Conservation (phyloP, 1,284 basidiomycete species). For the Tetrapyrgos nigripes region DNA sequence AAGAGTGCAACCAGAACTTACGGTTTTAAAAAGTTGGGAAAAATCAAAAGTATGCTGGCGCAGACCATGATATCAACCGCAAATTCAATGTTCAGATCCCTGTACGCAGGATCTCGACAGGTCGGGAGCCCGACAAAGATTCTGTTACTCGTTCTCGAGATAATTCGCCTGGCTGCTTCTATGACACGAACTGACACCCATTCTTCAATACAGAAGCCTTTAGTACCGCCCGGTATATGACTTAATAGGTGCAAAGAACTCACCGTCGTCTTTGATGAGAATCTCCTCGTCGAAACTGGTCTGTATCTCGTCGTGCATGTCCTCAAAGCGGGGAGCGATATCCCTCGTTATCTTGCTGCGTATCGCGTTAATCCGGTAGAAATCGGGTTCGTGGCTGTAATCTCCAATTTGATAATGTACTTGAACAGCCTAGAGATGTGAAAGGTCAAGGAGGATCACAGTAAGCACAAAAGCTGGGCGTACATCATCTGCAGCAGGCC, state of each 20-base stretch:
- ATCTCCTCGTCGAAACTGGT: conserved; percentile 38
- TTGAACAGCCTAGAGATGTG: conserved; percentile 24
- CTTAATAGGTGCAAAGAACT: conserved; percentile 8
- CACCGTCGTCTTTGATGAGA: conserved; percentile 27
- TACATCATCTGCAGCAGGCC: conserved; percentile 32
- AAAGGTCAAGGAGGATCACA: too few relatives aligned
- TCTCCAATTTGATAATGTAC: conserved; percentile 33
- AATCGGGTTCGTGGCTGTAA: conserved; percentile 23
- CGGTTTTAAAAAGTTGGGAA: conserved; percentile 10
- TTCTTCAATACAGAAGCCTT: conserved; percentile 4
- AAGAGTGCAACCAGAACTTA: conserved; percentile 3
- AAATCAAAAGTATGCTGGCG: neutral
- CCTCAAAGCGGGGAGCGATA: conserved; percentile 39
- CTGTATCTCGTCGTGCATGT: conserved; percentile 44
- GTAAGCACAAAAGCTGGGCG: neutral
- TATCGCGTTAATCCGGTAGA: conserved; percentile 27
- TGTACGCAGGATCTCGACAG: conserved; percentile 24
- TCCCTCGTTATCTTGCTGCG: conserved; percentile 41
- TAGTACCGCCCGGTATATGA: neutral
- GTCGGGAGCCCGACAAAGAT: conserved; percentile 21
- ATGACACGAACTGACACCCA: conserved; percentile 28
- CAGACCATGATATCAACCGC: conserved; percentile 4
- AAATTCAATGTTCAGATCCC: conserved; percentile 12
- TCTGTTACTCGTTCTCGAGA: conserved; percentile 19
- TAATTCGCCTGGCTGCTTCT: conserved; percentile 23